Percentiles rank a stretch among this genome's conserved stretches.
These are phyloP conservation scores for Phytophthora hybrid DNA, from an alignment of 352 stramenopile genomes.

Conservation along the genomic window DNA sequence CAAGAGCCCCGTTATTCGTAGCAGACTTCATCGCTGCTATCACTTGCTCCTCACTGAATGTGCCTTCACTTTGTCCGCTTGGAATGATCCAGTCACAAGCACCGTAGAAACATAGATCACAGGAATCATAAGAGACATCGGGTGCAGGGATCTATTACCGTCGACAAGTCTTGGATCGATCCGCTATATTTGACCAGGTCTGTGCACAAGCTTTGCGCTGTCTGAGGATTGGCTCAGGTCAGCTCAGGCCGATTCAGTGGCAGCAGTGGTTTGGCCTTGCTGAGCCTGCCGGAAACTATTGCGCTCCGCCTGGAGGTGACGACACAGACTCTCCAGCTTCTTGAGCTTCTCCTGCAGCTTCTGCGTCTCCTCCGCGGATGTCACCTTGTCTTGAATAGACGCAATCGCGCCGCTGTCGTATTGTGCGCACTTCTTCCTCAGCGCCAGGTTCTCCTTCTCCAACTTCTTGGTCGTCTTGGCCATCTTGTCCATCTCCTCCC, in stretches of 20 bases:
- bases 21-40: slow-evolving; percentile 13
- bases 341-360: slow-evolving; percentile 85
- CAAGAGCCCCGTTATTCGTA: neutral
- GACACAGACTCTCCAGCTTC: slow-evolving; percentile 85
- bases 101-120: slow-evolving; percentile 19
- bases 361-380: slow-evolving; percentile 63
- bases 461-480: slow-evolving; percentile 88
- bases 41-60: neutral
- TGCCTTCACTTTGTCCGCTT: neutral
- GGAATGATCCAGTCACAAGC: neutral
- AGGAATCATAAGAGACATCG: slow-evolving; percentile 6
- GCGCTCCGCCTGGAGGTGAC: slow-evolving; percentile 82
- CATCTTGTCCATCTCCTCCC: slow-evolving; percentile 91
- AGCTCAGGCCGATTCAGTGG: slow-evolving; percentile 40
- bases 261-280: slow-evolving; percentile 27
- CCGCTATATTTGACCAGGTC: slow-evolving; percentile 32
- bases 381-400: slow-evolving; percentile 79
- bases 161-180: slow-evolving; percentile 26
- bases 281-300: slow-evolving; percentile 57
- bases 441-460: slow-evolving; percentile 84
- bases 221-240: neutral
- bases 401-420: slow-evolving; percentile 84
- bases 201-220: neutral
- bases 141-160: slow-evolving; percentile 40
- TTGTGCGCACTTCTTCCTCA: slow-evolving; percentile 84